These are phyloP conservation scores for Kodamaea restingae DNA, from an alignment of 805 yeast species.

Conservation along the genomic window DNA sequence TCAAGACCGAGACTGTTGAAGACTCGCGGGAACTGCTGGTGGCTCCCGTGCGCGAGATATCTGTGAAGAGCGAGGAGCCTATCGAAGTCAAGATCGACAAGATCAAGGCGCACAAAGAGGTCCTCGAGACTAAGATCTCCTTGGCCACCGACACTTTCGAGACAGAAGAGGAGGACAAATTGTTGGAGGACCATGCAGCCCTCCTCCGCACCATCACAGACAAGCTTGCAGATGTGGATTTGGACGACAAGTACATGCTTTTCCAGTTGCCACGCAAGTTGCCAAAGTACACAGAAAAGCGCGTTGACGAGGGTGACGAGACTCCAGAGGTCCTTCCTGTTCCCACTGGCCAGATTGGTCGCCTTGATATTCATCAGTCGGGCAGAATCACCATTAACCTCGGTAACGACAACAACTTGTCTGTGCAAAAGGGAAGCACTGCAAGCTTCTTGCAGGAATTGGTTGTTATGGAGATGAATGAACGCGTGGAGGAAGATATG, in stretches of 20 bases:
- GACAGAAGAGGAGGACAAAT: slow-evolving; percentile 27
- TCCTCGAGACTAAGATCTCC: slow-evolving; percentile 26
- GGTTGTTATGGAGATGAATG: slow-evolving; percentile 45
- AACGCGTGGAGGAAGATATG: slow-evolving; percentile 22
- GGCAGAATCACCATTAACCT: slow-evolving; percentile 75
- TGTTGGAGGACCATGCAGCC: slow-evolving; percentile 28
- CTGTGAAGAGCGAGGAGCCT: slow-evolving; percentile 28
- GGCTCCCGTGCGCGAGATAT: slow-evolving; percentile 13
- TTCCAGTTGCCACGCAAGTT: slow-evolving; percentile 49
- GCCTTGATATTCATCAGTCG: slow-evolving; percentile 71
- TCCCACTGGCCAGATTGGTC: slow-evolving; percentile 63
- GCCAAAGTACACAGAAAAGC: slow-evolving; percentile 29
- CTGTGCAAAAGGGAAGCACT: slow-evolving; percentile 68
- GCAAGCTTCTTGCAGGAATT: slow-evolving; percentile 71
- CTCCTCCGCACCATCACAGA: slow-evolving; percentile 26
- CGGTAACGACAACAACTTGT: slow-evolving; percentile 61
- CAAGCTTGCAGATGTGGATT: slow-evolving; percentile 17
- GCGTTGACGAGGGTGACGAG: background rate
- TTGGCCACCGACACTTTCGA: slow-evolving; percentile 28
- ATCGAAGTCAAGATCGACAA: slow-evolving; percentile 24
- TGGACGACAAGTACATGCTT: slow-evolving; percentile 25
- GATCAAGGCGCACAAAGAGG: slow-evolving; percentile 23
- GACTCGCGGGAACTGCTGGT: slow-evolving; percentile 10
- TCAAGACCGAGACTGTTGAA: slow-evolving; percentile 3
- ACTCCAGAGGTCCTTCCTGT: background rate